phyloP scores from a whole-genome alignment of 169 alveolate species.

The Eimeria sp. region DNA sequence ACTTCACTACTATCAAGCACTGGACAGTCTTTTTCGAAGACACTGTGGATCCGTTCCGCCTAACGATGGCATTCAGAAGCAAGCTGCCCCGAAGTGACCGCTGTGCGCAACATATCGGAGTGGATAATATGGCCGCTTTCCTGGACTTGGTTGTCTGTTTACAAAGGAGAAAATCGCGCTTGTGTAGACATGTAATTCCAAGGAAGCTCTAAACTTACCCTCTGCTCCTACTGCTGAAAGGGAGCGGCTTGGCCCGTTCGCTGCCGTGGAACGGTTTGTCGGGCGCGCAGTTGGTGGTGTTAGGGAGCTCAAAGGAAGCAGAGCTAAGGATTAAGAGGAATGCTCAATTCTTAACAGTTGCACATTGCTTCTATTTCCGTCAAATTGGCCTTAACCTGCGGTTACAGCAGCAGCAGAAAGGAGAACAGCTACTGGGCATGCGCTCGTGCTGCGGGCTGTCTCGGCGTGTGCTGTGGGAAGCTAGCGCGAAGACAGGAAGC shows the following conservation, averaged over 20 bases:
- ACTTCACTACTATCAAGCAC: not conserved
- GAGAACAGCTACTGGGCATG: conserved; percentile 20
- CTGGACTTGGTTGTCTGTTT: not conserved
- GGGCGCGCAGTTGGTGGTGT: not conserved
- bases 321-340: not conserved
- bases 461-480: conserved; percentile 45
- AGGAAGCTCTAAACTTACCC: not conserved
- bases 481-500: conserved; percentile 43
- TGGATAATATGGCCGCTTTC: not conserved
- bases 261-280: conserved; percentile 6
- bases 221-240: not conserved
- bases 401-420: conserved; percentile 2
- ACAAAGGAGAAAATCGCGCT: not conserved
- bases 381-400: not conserved
- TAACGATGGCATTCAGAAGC: not conserved
- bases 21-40: not conserved
- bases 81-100: not conserved
- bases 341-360: not conserved
- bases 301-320: not conserved
- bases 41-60: not conserved
- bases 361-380: not conserved
- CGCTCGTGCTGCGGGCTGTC: conserved; percentile 61
- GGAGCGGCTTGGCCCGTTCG: conserved; percentile 13
- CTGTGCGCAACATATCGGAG: not conserved
- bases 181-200: not conserved